A percentile compares a stretch with the other conserved stretches of the same genome.
Evolutionary conservation across 306 rosid species (phyloP).

Genomic region (Castanopsis chinensis): DNA sequence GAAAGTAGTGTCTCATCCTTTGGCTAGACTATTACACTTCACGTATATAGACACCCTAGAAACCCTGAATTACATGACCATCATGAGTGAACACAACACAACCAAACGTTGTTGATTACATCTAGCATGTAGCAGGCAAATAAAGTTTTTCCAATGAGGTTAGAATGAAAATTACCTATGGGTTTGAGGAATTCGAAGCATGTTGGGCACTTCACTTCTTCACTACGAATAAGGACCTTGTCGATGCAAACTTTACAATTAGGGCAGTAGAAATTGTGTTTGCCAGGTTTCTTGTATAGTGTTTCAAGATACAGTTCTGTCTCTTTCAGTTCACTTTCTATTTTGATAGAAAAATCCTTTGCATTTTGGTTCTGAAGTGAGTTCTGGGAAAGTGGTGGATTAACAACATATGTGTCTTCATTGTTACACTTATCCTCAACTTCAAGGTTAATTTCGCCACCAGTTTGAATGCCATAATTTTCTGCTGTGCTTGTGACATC

Average conservation of each 20-base stretch:
- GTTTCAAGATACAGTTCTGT: slow-evolving; percentile 7
- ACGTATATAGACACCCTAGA: too few relatives aligned
- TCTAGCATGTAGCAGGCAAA: too few relatives aligned
- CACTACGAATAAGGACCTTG: slow-evolving; percentile 46
- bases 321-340: slow-evolving; percentile 27
- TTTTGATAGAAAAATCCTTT: slow-evolving; percentile 4
- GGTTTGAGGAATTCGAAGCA: slow-evolving; percentile 75
- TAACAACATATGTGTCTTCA: slow-evolving; percentile 12
- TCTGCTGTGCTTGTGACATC: neutral
- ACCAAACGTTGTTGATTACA: too few relatives aligned
- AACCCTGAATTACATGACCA: too few relatives aligned
- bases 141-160: too few relatives aligned
- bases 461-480: neutral
- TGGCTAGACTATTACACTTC: too few relatives aligned
- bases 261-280: slow-evolving; percentile 71
- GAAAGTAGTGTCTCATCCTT: too few relatives aligned
- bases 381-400: slow-evolving; percentile 10
- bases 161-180: slow-evolving; percentile 28
- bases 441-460: neutral
- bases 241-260: slow-evolving; percentile 67
- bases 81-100: too few relatives aligned
- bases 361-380: neutral
- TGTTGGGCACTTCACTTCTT: slow-evolving; percentile 45
- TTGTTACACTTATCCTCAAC: too few relatives aligned
- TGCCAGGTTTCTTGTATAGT: slow-evolving; percentile 41